These are phyloP conservation scores for Lichtheimia ramosa DNA, from an alignment of 371 early-diverging fungal species.

Conservation along the genomic window DNA sequence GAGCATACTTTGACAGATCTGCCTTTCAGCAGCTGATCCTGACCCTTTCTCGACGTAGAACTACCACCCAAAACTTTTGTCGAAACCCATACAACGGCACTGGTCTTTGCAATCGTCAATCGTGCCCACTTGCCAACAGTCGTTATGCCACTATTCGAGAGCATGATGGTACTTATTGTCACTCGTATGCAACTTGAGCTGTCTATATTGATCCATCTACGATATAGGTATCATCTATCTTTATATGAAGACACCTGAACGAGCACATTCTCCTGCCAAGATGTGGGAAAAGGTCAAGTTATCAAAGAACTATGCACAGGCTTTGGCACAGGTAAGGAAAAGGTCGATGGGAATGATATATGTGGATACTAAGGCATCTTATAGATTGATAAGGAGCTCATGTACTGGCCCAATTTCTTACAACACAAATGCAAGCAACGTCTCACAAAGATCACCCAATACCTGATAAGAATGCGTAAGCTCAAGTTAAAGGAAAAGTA, in stretches of 20 bases:
- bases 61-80: conserved; percentile 73
- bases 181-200: neutral
- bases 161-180: conserved; percentile 60
- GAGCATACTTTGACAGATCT: neutral
- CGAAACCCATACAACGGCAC: conserved; percentile 98
- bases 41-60: conserved; percentile 6
- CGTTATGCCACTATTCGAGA: conserved; percentile 99
- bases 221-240: conserved; percentile 75
- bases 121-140: conserved; percentile 98
- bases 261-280: conserved; percentile 93
- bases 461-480: conserved; percentile 93
- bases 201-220: neutral
- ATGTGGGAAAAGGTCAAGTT: conserved; percentile 97
- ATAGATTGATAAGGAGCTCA: conserved; percentile 91
- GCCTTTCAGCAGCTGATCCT: too few relatives aligned
- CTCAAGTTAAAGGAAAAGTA: conserved; percentile 83
- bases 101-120: conserved; percentile 95
- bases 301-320: conserved; percentile 91
- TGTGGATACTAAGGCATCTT: neutral
- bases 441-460: conserved; percentile 96
- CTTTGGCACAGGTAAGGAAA: conserved; percentile 73
- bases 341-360: neutral
- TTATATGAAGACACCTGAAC: conserved; percentile 97
- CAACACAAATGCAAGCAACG: conserved; percentile 99
- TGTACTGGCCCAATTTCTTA: conserved; percentile 91